A percentile compares a stretch with the other conserved stretches of the same genome.
These are phyloP conservation scores for Kodamaea neixiangensis DNA, from an alignment of 805 yeast species.

Conservation along the genomic window DNA sequence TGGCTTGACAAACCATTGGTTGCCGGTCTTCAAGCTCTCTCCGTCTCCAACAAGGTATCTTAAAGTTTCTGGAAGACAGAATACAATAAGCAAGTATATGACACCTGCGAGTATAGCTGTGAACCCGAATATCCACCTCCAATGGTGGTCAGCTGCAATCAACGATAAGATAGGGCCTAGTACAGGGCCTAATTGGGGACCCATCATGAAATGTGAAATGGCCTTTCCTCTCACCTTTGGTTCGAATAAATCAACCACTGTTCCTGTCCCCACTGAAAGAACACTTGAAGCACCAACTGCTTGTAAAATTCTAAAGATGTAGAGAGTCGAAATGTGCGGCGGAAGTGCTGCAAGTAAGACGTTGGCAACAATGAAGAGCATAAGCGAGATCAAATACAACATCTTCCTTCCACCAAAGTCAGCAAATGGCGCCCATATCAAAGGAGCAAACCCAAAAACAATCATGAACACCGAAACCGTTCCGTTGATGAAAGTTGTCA, in stretches of 20 bases:
- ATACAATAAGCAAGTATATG: conserved; percentile 24
- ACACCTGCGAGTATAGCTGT: conserved; percentile 29
- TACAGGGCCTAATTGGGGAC: conserved; percentile 42
- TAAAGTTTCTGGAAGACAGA: conserved; percentile 42
- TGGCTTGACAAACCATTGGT: conserved; percentile 31
- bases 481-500: conserved; percentile 49
- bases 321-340: conserved; percentile 30
- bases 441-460: conserved; percentile 55
- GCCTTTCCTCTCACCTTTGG: conserved; percentile 33
- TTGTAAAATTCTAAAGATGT: conserved; percentile 33
- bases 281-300: conserved; percentile 41
- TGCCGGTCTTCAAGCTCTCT: conserved; percentile 16
- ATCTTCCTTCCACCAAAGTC: conserved; percentile 51
- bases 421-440: conserved; percentile 57
- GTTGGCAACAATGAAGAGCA: conserved; percentile 29
- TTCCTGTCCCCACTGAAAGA: conserved; percentile 39
- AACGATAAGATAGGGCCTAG: conserved; percentile 37
- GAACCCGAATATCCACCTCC: conserved; percentile 40
- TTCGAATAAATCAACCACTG: conserved; percentile 33
- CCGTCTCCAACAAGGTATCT: conserved; percentile 42
- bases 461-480: conserved; percentile 61
- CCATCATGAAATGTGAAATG: conserved; percentile 38
- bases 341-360: conserved; percentile 33
- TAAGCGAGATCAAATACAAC: conserved; percentile 28
- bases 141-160: conserved; percentile 26